Conservation (phyloP, 768 basidiomycete species). For the Amanita rubescens region DNA sequence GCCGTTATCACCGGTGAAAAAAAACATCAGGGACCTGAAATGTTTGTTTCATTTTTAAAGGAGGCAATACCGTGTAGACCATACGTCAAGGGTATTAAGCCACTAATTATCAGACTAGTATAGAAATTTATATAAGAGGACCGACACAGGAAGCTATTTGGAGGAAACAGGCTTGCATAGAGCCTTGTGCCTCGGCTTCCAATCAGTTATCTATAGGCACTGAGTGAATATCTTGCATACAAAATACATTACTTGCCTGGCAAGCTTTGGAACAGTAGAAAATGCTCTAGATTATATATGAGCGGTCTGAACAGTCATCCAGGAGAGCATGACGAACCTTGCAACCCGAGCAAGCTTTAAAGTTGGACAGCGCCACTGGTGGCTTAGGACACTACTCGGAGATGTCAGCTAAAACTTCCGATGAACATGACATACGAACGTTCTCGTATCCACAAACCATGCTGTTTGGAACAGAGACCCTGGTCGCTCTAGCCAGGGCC, state of each 20-base stretch:
- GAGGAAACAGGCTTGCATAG: not conserved
- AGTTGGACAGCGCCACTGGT: not conserved
- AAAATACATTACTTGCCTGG: not conserved
- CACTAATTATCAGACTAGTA: too few species aligned
- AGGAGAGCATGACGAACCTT: not conserved
- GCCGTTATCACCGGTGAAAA: too few species aligned
- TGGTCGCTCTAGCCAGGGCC: not conserved
- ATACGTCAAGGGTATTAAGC: too few species aligned
- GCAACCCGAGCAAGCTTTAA: not conserved
- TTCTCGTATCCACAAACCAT: not conserved
- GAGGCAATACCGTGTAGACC: too few species aligned
- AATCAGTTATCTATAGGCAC: not conserved
- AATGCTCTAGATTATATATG: not conserved
- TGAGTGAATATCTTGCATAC: not conserved
- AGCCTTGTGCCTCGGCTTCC: not conserved
- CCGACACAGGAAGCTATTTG: not conserved
- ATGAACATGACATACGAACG: too few species aligned
- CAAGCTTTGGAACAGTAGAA: not conserved
- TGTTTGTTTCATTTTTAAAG: too few species aligned
- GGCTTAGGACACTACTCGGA: too few species aligned
- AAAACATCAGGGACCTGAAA: too few species aligned
- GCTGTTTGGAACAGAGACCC: not conserved
- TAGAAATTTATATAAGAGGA: not conserved
- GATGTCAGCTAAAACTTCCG: not conserved
- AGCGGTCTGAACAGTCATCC: not conserved